Percentiles rank a stretch among this genome's conserved stretches.
These are phyloP conservation scores for Phytophthora quininea DNA, from an alignment of 352 stramenopile species.

Conservation along the genomic window DNA sequence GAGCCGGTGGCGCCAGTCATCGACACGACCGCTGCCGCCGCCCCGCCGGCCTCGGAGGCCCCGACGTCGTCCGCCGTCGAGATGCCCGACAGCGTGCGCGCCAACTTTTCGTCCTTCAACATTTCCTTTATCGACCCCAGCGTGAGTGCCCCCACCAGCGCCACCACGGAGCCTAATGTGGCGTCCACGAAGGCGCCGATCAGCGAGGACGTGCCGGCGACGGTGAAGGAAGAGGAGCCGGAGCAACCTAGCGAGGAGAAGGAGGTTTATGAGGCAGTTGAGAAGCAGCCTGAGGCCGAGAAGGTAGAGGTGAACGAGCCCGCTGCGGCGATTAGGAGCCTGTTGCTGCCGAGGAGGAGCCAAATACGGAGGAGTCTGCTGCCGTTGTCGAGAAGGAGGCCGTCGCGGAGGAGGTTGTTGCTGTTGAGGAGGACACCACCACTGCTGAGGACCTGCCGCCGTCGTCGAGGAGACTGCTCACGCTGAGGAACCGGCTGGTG, in stretches of 20 bases:
- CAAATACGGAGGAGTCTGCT: conserved; percentile 2
- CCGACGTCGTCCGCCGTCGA: conserved; percentile 32
- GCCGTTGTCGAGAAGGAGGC: conserved; percentile 6
- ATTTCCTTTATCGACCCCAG: conserved; percentile 63
- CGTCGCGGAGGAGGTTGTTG: not conserved
- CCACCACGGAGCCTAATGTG: conserved; percentile 37
- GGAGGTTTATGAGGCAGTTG: conserved; percentile 8
- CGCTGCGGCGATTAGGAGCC: conserved; percentile 4
- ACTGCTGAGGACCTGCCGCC: not conserved
- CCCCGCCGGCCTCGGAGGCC: conserved; percentile 17
- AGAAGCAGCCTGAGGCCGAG: conserved; percentile 14
- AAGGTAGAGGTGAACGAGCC: conserved; percentile 6
- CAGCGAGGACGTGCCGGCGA: not conserved
- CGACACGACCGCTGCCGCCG: conserved; percentile 8
- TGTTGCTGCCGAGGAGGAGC: not conserved
- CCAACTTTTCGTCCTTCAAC: conserved; percentile 59
- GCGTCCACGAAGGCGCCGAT: conserved; percentile 21
- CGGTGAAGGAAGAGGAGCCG: conserved; percentile 1
- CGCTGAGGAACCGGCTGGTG: not conserved
- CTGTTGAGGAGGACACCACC: not conserved
- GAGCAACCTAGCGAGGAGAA: conserved; percentile 5
- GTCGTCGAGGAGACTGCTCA: conserved; percentile 1
- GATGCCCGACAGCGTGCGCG: conserved; percentile 49
- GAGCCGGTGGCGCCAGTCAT: conserved; percentile 22
- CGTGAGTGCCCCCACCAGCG: conserved; percentile 39